These are phyloP conservation scores for Chalciporus pseudorubinellus DNA, from an alignment of 768 basidiomycete species.

Conservation along the genomic window DNA sequence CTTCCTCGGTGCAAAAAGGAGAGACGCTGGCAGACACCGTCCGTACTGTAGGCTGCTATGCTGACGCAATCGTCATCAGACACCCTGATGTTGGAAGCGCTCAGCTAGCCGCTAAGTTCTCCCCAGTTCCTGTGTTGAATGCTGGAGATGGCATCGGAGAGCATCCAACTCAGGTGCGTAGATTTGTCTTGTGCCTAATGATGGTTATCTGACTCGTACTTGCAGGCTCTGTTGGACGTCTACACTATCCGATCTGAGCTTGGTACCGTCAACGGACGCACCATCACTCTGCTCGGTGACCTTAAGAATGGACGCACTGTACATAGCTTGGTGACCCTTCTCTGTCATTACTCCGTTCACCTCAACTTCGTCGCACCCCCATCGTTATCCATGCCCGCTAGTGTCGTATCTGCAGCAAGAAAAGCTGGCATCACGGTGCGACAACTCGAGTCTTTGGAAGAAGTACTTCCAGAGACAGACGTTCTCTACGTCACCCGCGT, in stretches of 20 bases:
- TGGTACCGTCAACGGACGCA: constrained; percentile 95
- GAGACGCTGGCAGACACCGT: constrained; percentile 92
- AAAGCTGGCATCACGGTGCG: constrained; percentile 78
- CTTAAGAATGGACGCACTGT: constrained; percentile 98
- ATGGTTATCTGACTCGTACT: constrained; percentile 5
- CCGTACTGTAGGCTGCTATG: constrained; percentile 91
- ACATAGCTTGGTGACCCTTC: constrained; percentile 89
- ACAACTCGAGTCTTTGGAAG: constrained; percentile 86
- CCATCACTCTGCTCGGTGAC: constrained; percentile 90
- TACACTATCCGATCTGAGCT: constrained; percentile 98
- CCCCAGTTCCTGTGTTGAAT: constrained; percentile 93
- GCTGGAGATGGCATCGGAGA: constrained; percentile 97
- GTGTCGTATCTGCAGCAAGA: constrained; percentile 77
- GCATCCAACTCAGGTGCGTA: constrained; percentile 88
- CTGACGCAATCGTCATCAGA: constrained; percentile 90
- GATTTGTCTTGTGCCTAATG: not conserved
- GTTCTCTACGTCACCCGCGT: constrained; percentile 96
- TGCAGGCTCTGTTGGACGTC: constrained; percentile 76
- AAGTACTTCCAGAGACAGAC: constrained; percentile 89
- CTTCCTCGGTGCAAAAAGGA: constrained; percentile 89
- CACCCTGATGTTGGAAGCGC: constrained; percentile 93
- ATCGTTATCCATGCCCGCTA: constrained; percentile 84
- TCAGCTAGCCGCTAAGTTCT: constrained; percentile 95
- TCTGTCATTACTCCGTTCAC: constrained; percentile 88
- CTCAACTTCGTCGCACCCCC: constrained; percentile 95